Percentiles rank a stretch among this genome's conserved stretches.
Conservation (phyloP, 176 grass and related monocot species). For the Ananas comosus region DNA sequence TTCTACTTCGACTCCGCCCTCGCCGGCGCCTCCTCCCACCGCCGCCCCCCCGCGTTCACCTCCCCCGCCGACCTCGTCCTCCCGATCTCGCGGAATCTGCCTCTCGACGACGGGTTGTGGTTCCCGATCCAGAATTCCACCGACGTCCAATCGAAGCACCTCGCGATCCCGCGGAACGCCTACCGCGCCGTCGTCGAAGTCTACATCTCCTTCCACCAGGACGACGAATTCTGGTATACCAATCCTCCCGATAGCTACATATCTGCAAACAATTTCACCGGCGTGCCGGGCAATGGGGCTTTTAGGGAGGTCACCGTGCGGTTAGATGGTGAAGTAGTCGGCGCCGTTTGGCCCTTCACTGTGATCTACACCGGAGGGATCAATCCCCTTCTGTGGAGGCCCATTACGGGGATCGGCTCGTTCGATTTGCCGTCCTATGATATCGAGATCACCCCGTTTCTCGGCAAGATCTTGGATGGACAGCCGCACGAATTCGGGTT, state of each 20-base stretch:
- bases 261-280: slow-evolving; percentile 30
- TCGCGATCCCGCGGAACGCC: slow-evolving; percentile 43
- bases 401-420: slow-evolving; percentile 71
- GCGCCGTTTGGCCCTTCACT: slow-evolving; percentile 77
- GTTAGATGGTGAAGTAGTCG: slow-evolving; percentile 52
- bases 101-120: slow-evolving; percentile 60
- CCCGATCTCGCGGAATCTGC: slow-evolving; percentile 42
- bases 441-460: slow-evolving; percentile 69
- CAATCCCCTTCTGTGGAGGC: slow-evolving; percentile 55
- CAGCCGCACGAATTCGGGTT: slow-evolving; percentile 44
- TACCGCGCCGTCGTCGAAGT: slow-evolving; percentile 72
- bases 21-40: neutral
- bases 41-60: slow-evolving; percentile 25
- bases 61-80: slow-evolving; percentile 58
- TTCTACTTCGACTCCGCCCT: slow-evolving; percentile 46
- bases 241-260: slow-evolving; percentile 27
- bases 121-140: slow-evolving; percentile 41
- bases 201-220: slow-evolving; percentile 51
- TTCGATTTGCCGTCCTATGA: slow-evolving; percentile 77
- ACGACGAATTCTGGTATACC: slow-evolving; percentile 83
- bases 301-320: slow-evolving; percentile 65
- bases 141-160: slow-evolving; percentile 29
- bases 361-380: slow-evolving; percentile 76
- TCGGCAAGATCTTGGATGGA: slow-evolving; percentile 52
- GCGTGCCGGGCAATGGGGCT: slow-evolving; percentile 23